Conservation (phyloP, 2,329 filamentous ascomycete species). For the Penicillium fuscoglaucum region DNA sequence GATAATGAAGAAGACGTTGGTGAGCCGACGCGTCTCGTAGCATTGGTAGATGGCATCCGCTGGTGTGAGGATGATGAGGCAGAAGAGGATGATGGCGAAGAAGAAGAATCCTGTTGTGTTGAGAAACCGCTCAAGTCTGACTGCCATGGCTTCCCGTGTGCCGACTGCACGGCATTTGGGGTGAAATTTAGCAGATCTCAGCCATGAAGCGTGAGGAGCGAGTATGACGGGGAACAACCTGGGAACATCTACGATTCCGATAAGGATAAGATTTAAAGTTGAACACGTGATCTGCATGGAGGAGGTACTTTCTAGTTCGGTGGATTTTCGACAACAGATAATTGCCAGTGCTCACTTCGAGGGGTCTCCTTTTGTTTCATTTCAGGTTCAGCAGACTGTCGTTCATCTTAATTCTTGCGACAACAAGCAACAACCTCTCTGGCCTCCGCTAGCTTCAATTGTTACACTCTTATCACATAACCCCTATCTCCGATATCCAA, state of each 20-base stretch:
- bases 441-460: not conserved
- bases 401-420: not conserved
- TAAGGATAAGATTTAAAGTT: constrained; percentile 9
- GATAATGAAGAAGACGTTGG: constrained; percentile 80
- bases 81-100: constrained; percentile 70
- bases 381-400: not conserved
- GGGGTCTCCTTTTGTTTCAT: not conserved
- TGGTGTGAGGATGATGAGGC: constrained; percentile 76
- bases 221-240: not conserved
- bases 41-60: constrained; percentile 79
- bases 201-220: not conserved
- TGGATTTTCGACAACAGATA: not conserved
- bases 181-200: constrained; percentile 5
- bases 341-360: not conserved
- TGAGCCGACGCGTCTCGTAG: constrained; percentile 63
- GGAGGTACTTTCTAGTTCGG: not conserved
- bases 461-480: constrained; percentile 15
- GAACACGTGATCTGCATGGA: not conserved
- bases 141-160: constrained; percentile 31
- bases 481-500: constrained; percentile 12
- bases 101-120: constrained; percentile 77
- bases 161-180: constrained; percentile 12
- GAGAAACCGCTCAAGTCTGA: constrained; percentile 69
- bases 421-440: not conserved
- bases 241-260: not conserved